Conservation (phyloP, 148 eudicot species). For the Drosera capensis region DNA sequence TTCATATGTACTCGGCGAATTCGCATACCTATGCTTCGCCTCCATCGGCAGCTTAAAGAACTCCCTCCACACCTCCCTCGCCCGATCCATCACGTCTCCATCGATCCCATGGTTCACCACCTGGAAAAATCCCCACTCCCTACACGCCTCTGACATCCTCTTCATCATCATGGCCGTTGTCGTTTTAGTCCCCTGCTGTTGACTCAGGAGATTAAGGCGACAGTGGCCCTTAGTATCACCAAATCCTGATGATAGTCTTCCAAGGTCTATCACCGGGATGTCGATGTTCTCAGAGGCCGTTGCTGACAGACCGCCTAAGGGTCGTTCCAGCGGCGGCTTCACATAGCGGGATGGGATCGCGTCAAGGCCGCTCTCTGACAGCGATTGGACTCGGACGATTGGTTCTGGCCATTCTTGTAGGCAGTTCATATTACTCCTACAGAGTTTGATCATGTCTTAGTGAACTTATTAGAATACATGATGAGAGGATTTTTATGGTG, state of each 20-base stretch:
- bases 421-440: too few species aligned
- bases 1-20: slow-evolving; percentile 65
- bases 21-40: slow-evolving; percentile 47
- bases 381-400: slow-evolving; percentile 61
- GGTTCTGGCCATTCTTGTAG: slow-evolving; percentile 67
- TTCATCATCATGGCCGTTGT: slow-evolving; percentile 9
- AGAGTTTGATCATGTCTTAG: too few species aligned
- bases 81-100: slow-evolving; percentile 51
- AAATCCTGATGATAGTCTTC: too few species aligned
- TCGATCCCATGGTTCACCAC: slow-evolving; percentile 60
- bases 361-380: slow-evolving; percentile 38
- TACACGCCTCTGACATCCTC: slow-evolving; percentile 34
- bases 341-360: slow-evolving; percentile 45
- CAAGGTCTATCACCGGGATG: slow-evolving; percentile 64
- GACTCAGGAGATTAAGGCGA: too few species aligned
- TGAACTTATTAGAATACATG: too few species aligned
- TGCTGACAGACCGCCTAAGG: not conserved
- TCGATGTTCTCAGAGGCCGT: slow-evolving; percentile 12
- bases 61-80: slow-evolving; percentile 49
- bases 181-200: too few species aligned
- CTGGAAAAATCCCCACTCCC: slow-evolving; percentile 83
- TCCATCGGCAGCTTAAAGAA: slow-evolving; percentile 84
- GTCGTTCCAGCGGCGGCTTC: slow-evolving; percentile 44
- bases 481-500: too few species aligned
- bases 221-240: too few species aligned